Percentiles rank a stretch among this genome's conserved stretches.
phyloP scores from a whole-genome alignment of 768 basidiomycete genomes.

The Aureoboletus auriporus region DNA sequence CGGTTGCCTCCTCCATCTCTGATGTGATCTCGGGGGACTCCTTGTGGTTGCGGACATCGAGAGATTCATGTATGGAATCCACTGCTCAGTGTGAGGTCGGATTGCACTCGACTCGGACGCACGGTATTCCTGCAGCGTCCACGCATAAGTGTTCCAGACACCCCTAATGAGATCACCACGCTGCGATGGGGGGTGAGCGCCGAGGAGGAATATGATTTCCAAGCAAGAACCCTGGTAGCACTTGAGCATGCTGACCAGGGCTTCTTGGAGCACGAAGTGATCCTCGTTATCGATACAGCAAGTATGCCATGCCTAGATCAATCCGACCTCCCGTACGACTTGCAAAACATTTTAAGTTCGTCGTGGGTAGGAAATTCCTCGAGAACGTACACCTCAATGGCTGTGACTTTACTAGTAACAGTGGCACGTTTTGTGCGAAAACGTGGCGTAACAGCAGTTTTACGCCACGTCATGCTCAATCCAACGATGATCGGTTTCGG shows the following conservation, averaged over 20 bases:
- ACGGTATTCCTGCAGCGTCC: conserved; percentile 12
- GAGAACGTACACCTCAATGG: conserved; percentile 5
- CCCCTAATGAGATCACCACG: neutral
- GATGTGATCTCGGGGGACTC: neutral
- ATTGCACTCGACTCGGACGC: conserved; percentile 7
- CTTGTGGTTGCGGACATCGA: conserved; percentile 9
- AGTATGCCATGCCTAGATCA: conserved; percentile 10
- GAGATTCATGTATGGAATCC: conserved; percentile 3
- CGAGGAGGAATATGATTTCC: conserved; percentile 2
- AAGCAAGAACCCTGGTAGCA: neutral
- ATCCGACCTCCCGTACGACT: neutral
- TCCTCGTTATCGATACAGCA: conserved; percentile 4
- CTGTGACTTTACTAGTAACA: conserved; percentile 2
- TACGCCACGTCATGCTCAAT: conserved; percentile 2
- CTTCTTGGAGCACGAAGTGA: neutral
- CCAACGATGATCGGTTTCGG: neutral
- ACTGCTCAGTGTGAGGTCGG: conserved; percentile 10
- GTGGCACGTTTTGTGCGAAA: conserved; percentile 11
- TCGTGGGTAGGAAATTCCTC: conserved; percentile 1
- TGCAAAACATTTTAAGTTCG: neutral
- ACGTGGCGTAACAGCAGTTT: conserved; percentile 8
- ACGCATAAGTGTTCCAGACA: neutral
- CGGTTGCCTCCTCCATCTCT: conserved; percentile 8
- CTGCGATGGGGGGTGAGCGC: neutral
- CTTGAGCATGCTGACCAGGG: neutral